Base-by-base conservation (phyloP, 2,329 filamentous ascomycete species). In the Berkeleyomyces basicola region DNA sequence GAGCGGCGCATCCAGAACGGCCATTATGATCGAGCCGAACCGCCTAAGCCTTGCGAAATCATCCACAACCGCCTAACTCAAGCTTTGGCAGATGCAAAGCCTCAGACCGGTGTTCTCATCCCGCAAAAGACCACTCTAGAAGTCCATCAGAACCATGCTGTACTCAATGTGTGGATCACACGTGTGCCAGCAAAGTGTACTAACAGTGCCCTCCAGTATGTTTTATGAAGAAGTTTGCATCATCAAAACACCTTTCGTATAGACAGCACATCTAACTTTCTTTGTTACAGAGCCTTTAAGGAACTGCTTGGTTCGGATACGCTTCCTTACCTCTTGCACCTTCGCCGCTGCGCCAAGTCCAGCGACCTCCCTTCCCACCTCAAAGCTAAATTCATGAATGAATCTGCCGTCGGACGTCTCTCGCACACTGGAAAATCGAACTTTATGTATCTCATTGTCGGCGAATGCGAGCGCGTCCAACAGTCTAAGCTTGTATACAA, bases 321-420 rank as follows among this genome's bases (percentile, higher is more conserved):
- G 69, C 80, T 79, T 78, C 81, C 84, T 72, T 81, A 80, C 76
- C 76, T 86, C 68, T 80, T 82, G 74, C 84, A 92, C 74, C 78
- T 92, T 63, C 86, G 87, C 66, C 82, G 87, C 71, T 88, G 89
- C 71, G 86, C 85, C 64, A 90, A 90, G 72, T 81, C 81, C 57
- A 76, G 77, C 61, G 85, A 86, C 69, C 77, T 91, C 7, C 86
- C 87, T 7, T 74, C 78, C 36, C 83, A 86, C 67, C 76, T 87
- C 65, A 83, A 83, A 71, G 76, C 78, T 4, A 76, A 79, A 65
- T 81, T 80, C 67, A 83, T 84, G 78, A 82, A 82, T 67, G 78
- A 80, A 64, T 76, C 74, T n/a, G 72, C 77, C 0, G 70, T 72
- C 58, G 82, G 80, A 67, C 77, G 79, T 65, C 77, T 80, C 66